These are phyloP conservation scores for Melianthus villosus DNA, from an alignment of 441 rosid species.

Conservation along the genomic window DNA sequence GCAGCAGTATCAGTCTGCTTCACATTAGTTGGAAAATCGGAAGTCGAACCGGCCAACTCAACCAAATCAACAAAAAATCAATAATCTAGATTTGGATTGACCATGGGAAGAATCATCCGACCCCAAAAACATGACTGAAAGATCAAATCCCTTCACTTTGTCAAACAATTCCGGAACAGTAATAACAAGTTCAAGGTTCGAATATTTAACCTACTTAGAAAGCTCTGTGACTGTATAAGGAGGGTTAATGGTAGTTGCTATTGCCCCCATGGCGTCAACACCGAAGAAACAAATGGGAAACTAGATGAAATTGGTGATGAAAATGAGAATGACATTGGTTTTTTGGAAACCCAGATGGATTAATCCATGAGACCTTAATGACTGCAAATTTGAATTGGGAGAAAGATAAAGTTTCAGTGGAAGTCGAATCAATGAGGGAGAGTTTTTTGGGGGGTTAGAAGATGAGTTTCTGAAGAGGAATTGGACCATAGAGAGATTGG, in stretches of 20 bases:
- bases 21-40: constrained; percentile 30
- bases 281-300: constrained; percentile 69
- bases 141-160: constrained; percentile 34
- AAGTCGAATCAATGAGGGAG: constrained; percentile 53
- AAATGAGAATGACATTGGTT: constrained; percentile 50
- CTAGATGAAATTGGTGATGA: constrained; percentile 61
- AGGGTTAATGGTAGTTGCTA: constrained; percentile 64
- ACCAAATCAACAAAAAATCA: constrained; percentile 32
- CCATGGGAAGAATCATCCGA: constrained; percentile 6
- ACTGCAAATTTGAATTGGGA: constrained; percentile 39
- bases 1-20: constrained; percentile 50
- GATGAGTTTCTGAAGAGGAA: constrained; percentile 38
- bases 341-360: constrained; percentile 41
- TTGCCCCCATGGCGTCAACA: constrained; percentile 39
- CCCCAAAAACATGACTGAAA: constrained; percentile 43
- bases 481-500: constrained; percentile 39
- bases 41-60: constrained; percentile 20
- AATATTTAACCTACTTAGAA: constrained; percentile 48
- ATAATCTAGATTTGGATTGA: constrained; percentile 15
- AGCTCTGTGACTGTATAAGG: constrained; percentile 44
- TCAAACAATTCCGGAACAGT: constrained; percentile 41
- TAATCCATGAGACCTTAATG: constrained; percentile 40
- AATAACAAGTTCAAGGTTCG: constrained; percentile 46
- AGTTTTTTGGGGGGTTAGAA: constrained; percentile 40
- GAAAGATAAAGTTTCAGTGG: constrained; percentile 33